Evolutionary conservation across 2,329 filamentous ascomycete genomes (phyloP).

Genomic region (Penicillium glabrum): DNA sequence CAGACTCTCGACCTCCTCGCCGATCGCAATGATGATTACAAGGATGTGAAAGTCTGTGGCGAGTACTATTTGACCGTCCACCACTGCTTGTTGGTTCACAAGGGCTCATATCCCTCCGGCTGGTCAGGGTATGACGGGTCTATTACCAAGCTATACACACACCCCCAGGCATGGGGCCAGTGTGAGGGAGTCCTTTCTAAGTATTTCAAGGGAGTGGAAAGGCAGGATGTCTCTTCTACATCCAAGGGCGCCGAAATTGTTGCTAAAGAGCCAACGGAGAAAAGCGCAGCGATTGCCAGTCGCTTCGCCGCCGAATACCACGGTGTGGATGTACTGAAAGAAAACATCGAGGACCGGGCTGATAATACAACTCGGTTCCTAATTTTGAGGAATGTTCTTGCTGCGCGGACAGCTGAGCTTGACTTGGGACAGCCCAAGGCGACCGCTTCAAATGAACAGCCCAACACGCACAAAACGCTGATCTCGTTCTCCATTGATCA

Average conservation of each 20-base stretch:
- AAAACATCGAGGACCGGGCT: slow-evolving; percentile 49
- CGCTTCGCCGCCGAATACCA: slow-evolving; percentile 69
- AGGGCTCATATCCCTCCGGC: slow-evolving; percentile 22
- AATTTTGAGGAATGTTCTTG: slow-evolving; percentile 39
- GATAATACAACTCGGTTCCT: slow-evolving; percentile 51
- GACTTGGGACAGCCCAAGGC: slow-evolving; percentile 17
- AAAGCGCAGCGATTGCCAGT: slow-evolving; percentile 75
- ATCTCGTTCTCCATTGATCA: slow-evolving; percentile 83
- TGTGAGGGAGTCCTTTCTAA: slow-evolving; percentile 72
- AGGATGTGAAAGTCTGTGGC: slow-evolving; percentile 71
- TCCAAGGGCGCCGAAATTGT: slow-evolving; percentile 79
- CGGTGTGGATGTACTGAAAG: slow-evolving; percentile 65
- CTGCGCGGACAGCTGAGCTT: slow-evolving; percentile 24
- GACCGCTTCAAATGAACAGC: not conserved
- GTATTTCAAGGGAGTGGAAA: slow-evolving; percentile 71
- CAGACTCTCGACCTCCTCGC: slow-evolving; percentile 87
- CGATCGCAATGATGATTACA: slow-evolving; percentile 65
- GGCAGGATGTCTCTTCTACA: slow-evolving; percentile 81
- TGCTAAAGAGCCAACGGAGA: slow-evolving; percentile 56
- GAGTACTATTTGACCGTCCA: slow-evolving; percentile 86
- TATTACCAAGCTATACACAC: slow-evolving; percentile 79
- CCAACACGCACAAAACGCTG: slow-evolving; percentile 61
- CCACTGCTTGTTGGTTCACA: slow-evolving; percentile 72
- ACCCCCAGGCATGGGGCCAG: slow-evolving; percentile 94
- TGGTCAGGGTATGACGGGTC: slow-evolving; percentile 49